Base-by-base conservation (phyloP, 495 filamentous ascomycete species). In the Daldinia decipiens region DNA sequence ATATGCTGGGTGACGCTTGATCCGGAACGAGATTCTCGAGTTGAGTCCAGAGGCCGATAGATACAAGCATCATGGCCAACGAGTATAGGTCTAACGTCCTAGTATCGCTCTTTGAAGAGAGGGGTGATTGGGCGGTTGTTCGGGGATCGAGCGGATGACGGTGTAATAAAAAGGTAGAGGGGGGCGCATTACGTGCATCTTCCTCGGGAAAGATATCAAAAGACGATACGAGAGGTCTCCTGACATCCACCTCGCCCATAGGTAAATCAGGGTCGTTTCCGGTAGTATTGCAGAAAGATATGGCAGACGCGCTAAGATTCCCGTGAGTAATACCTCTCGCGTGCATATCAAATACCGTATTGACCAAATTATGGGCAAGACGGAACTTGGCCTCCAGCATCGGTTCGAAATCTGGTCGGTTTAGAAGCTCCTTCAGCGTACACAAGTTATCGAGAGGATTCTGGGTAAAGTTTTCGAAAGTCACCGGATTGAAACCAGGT, bases 21-120 rank as follows among this genome's bases (percentile, higher is more conserved):
- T 76, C 73, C 29, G 83, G 77, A 32, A 86, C 84, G 3, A 91
- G 81, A 60, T 88, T 86, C 38, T 86, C 83, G 39, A 97, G 83
- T 3, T 91, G 89, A n/a, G 87, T 89, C 94, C 94, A 98, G 1
- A 97, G 83, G 27, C 94, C 94, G 63, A 98, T 90, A 61, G 96
- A 94, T 31, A 97, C 79, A 11, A 98, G 82, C 12, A 97, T 83
- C 72, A 97, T 86, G 38, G 92, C 93, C 2, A 98, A 81, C 3
- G 92, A 91, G 76, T 96, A 97, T 0, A 97, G 83, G 73, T 98
- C 94, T 71, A 93, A 89, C 1, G 89, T 87, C 80, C 84, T 84
- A 36, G 80, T 83, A 57, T 87, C 84, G 1, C 79, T 76, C 26
- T 79, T 81, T 21, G 73, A 71, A 31, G 80, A 70, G 29, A 86